phyloP scores from a whole-genome alignment of 2,329 filamentous ascomycete genomes.

The Penicillium sp. region DNA sequence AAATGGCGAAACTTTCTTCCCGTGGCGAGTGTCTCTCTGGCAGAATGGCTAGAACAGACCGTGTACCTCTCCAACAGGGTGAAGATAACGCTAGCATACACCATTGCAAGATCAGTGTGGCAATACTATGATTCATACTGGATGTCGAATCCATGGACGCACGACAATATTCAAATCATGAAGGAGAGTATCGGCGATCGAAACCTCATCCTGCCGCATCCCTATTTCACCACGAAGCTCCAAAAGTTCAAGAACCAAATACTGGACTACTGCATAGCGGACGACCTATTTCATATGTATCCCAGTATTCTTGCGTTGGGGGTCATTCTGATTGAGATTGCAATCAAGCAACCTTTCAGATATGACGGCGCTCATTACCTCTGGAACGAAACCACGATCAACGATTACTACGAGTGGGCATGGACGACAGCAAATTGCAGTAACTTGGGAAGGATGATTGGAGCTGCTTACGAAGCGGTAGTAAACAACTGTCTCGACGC shows the following conservation, averaged over 20 bases:
- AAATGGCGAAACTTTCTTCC: neutral
- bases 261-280: neutral
- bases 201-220: neutral
- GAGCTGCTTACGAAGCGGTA: neutral
- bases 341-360: neutral
- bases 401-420: constrained; percentile 2
- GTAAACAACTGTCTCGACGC: neutral
- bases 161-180: neutral
- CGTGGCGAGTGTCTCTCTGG: neutral
- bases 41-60: neutral
- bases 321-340: neutral
- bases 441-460: neutral
- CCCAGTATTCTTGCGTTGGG: neutral
- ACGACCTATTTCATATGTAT: neutral
- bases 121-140: neutral
- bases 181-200: neutral
- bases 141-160: neutral
- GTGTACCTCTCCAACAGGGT: neutral
- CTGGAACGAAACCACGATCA: neutral
- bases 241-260: neutral
- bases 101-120: neutral
- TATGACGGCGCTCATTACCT: neutral
- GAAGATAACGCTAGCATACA: neutral
- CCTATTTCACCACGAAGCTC: neutral
- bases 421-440: neutral